phyloP scores from a whole-genome alignment of 73 alveolate genomes.

The Tetrahymena malaccensis region DNA sequence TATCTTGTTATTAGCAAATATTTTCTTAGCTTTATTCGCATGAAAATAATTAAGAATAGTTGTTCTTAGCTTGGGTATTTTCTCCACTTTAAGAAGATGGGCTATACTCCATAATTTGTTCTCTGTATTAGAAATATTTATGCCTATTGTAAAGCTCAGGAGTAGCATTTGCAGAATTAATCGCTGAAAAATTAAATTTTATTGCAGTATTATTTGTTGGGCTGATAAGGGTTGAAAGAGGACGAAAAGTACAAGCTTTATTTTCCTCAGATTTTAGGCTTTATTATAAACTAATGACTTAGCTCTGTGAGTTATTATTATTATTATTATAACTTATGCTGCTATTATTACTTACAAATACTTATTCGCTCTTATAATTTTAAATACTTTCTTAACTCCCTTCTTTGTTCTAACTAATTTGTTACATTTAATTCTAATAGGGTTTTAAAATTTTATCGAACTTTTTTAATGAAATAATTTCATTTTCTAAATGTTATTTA shows the following conservation, averaged over 20 bases:
- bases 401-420: background rate
- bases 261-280: background rate
- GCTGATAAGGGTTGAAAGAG: background rate
- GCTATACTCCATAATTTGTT: background rate
- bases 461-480: background rate
- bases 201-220: background rate
- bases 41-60: background rate
- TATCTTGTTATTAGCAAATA: background rate
- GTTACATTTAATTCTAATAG: background rate
- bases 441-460: background rate
- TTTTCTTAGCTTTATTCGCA: background rate
- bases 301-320: background rate
- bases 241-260: background rate
- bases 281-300: background rate
- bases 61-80: background rate
- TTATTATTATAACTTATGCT: background rate
- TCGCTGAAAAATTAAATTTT: background rate
- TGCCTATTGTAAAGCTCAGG: background rate
- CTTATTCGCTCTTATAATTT: background rate
- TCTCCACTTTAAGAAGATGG: background rate
- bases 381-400: background rate
- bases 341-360: background rate
- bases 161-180: background rate
- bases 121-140: background rate
- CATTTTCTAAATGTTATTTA: background rate